Base-by-base conservation (phyloP, 768 basidiomycete genomes). In the Serendipita sp. region DNA sequence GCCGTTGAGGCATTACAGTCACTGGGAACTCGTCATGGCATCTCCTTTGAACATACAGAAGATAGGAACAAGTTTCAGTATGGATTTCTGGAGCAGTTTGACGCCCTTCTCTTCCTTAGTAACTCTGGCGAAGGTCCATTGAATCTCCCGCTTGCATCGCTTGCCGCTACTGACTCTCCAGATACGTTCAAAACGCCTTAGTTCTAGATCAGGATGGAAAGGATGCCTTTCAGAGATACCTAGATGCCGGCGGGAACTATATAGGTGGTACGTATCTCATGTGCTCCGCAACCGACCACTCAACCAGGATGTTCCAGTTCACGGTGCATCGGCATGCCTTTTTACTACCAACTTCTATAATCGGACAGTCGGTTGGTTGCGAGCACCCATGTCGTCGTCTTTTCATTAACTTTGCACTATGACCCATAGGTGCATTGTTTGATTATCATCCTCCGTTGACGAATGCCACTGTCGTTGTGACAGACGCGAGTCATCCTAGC, bases 381-480 rank as follows among this genome's bases (percentile, higher is more conserved):
- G 16, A 60, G 23, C 31, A 8, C 55, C 23, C 23, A 23, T 36
- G 29, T 40, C 37, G 34, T 53, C 60, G 46, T 46, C 67, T 62
- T 67, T 29, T 2, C 16, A 6, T 8, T 33, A 6, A 60, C 27
- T n/a, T 52, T 52, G 37, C 37, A 45, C 55, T 33, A 50, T 3
- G 23, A 23, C 23, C 23, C 44, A 3, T 62, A 83, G 81, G 83
- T 15, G 82, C 88, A 8, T 78, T 77, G 45, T 90, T 89, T 67
- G 84, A 87, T 69, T 85, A 85, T 71, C 87, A 89, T 68, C 80
- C 86, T 0, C 75, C 72, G 0, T 70, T 88, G 11, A 84, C 86
- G 71, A 76, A 79, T 62, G 86, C 86, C n/a, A 85, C 79, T 0
- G 81, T 89, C 62, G 71, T 82, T 45, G 78, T 86, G 3, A 63